A percentile compares a stretch with the other conserved stretches of the same genome.
These are phyloP conservation scores for Allomyces macrogynus DNA, from an alignment of 192 early-diverging fungal species.

Conservation along the genomic window DNA sequence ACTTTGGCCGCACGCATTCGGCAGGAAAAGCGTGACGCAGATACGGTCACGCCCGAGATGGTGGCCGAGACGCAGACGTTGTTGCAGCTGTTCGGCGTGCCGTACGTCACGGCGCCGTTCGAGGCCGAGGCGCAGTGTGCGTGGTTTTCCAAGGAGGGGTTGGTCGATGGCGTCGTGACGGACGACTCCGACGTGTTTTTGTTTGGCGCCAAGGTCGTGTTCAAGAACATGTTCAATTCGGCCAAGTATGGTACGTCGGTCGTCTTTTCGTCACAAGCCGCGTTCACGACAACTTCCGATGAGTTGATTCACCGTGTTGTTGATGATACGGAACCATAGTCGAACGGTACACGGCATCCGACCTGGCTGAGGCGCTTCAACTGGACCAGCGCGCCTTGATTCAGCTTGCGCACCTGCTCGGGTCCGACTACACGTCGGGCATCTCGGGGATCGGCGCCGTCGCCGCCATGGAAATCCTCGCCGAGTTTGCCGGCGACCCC, in stretches of 20 bases:
- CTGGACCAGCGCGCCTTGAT: slow-evolving; percentile 53
- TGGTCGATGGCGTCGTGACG: slow-evolving; percentile 88
- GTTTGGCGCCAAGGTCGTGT: slow-evolving; percentile 63
- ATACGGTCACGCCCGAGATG: slow-evolving; percentile 17
- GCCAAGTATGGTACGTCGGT: too few relatives aligned
- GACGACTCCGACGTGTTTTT: slow-evolving; percentile 96
- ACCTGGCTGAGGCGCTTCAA: slow-evolving; percentile 43
- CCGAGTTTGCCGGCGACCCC: slow-evolving; percentile 32
- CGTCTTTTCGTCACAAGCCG: too few relatives aligned
- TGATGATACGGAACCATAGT: slow-evolving; percentile 14
- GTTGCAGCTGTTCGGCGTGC: slow-evolving; percentile 76
- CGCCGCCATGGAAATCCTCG: slow-evolving; percentile 71
- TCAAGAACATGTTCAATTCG: slow-evolving; percentile 77
- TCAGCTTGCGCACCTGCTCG: slow-evolving; percentile 67
- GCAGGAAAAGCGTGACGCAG: slow-evolving; percentile 13
- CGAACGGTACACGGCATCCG: slow-evolving; percentile 50
- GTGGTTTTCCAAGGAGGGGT: slow-evolving; percentile 13
- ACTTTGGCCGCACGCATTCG: slow-evolving; percentile 13
- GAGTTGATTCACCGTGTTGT: too few relatives aligned
- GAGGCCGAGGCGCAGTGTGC: slow-evolving; percentile 99
- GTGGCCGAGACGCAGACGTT: slow-evolving; percentile 39
- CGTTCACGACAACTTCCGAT: too few relatives aligned
- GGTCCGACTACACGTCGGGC: slow-evolving; percentile 94
- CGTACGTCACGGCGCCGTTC: slow-evolving; percentile 79
- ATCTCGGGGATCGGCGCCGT: slow-evolving; percentile 72